Evolutionary conservation across 352 stramenopile species (phyloP).

Genomic region (Achlya hypogyna): DNA sequence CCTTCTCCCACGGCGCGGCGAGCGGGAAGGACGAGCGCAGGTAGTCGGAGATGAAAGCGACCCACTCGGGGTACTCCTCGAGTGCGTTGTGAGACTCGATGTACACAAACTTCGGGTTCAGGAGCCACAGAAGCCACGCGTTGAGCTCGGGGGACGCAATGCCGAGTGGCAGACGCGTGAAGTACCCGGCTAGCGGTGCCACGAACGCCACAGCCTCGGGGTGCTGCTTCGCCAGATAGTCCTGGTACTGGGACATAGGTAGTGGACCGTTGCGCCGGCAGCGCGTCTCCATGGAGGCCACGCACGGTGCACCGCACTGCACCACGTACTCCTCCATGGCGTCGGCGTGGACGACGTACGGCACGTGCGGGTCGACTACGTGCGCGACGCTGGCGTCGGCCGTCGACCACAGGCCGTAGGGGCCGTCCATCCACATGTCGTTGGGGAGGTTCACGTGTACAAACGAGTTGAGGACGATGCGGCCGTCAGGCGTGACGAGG

Average conservation of each 20-base stretch:
- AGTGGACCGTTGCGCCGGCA: background rate
- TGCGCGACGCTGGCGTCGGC: background rate
- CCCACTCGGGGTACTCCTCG: constrained; percentile 1
- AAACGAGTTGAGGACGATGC: background rate
- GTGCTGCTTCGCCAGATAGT: background rate
- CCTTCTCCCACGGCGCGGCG: background rate
- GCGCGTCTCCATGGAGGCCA: background rate
- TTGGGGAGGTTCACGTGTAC: background rate
- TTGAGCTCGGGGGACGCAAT: background rate
- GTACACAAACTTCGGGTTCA: background rate
- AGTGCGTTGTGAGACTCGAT: constrained; percentile 4
- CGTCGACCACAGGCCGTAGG: background rate
- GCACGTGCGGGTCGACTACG: background rate
- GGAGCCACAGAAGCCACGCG: background rate
- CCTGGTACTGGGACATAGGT: constrained; percentile 4
- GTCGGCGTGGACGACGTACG: background rate
- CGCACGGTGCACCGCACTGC: background rate
- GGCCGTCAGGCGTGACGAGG: background rate
- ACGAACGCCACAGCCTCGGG: background rate
- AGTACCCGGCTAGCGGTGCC: background rate
- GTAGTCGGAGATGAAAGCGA: background rate
- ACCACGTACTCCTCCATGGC: background rate
- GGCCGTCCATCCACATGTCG: background rate
- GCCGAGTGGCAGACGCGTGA: background rate
- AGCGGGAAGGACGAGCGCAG: background rate